A percentile compares a stretch with the other conserved stretches of the same genome.
phyloP scores from a whole-genome alignment of 2,329 filamentous ascomycete genomes.

The Hypoxylon sp. region DNA sequence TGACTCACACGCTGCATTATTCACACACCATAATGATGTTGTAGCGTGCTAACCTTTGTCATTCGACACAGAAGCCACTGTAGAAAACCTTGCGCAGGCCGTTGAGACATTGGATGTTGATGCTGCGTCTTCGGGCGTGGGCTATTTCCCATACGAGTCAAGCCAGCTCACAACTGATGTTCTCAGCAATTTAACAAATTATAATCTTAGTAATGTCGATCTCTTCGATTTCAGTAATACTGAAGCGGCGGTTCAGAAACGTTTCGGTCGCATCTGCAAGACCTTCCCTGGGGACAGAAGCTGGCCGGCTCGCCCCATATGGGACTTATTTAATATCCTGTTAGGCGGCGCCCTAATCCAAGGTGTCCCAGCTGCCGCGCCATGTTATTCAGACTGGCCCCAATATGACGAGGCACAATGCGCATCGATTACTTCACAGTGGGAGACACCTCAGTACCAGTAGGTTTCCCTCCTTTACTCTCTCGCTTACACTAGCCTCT shows the following conservation, averaged over 20 bases:
- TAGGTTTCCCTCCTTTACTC: slow-evolving; percentile 26
- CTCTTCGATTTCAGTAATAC: slow-evolving; percentile 46
- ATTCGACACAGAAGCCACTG: slow-evolving; percentile 24
- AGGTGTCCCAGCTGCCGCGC: slow-evolving; percentile 52
- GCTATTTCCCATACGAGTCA: slow-evolving; percentile 39
- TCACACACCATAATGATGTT: slow-evolving; percentile 13
- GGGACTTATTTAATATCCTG: slow-evolving; percentile 49
- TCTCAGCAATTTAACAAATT: slow-evolving; percentile 45
- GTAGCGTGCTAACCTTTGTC: slow-evolving; percentile 32
- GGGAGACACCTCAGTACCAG: slow-evolving; percentile 48
- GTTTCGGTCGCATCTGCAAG: slow-evolving; percentile 47
- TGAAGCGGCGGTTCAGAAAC: slow-evolving; percentile 22
- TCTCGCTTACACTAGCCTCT: background rate
- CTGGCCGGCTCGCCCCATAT: slow-evolving; percentile 49
- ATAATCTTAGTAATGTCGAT: slow-evolving; percentile 45
- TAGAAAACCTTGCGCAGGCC: slow-evolving; percentile 37
- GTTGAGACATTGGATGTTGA: slow-evolving; percentile 34
- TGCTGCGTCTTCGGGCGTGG: slow-evolving; percentile 25
- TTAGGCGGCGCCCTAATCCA: slow-evolving; percentile 52
- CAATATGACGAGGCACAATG: slow-evolving; percentile 51
- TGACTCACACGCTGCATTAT: slow-evolving; percentile 15
- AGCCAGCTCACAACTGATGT: slow-evolving; percentile 43
- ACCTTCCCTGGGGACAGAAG: slow-evolving; percentile 49
- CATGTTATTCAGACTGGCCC: slow-evolving; percentile 52
- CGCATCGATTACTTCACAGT: slow-evolving; percentile 48